Evolutionary conservation across 1,284 basidiomycete species (phyloP).

Genomic region (Athelia psychrophila): DNA sequence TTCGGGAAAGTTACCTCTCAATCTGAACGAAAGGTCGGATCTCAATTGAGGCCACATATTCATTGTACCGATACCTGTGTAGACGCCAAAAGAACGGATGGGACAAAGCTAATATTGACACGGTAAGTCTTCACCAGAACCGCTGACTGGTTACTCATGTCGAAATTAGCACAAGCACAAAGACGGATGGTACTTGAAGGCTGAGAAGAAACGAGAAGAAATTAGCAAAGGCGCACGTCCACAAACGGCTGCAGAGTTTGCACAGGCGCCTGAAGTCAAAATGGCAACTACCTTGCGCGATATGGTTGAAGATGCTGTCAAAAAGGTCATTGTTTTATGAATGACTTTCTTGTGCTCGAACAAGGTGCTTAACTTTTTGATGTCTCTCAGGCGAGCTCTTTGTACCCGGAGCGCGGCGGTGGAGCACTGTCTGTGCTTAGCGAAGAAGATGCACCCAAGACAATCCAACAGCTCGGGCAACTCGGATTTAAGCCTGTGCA

Average conservation of each 20-base stretch:
- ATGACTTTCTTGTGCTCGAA: background rate
- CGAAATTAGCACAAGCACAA: slow-evolving; percentile 41
- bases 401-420: slow-evolving; percentile 53
- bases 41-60: background rate
- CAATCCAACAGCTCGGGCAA: slow-evolving; percentile 44
- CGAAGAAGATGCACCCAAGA: slow-evolving; percentile 36
- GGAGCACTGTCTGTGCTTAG: slow-evolving; percentile 42
- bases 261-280: slow-evolving; percentile 77
- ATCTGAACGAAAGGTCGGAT: slow-evolving; percentile 68
- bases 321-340: slow-evolving; percentile 48
- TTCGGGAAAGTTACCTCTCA: slow-evolving; percentile 72
- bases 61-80: background rate
- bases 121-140: slow-evolving; percentile 41
- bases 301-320: slow-evolving; percentile 80
- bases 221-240: slow-evolving; percentile 9
- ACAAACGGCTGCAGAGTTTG: slow-evolving; percentile 48
- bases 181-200: slow-evolving; percentile 59
- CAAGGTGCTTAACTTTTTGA: no score
- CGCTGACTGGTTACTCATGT: slow-evolving; percentile 4
- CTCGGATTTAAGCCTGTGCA: slow-evolving; percentile 61
- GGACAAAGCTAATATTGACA: slow-evolving; percentile 76
- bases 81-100: slow-evolving; percentile 87
- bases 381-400: slow-evolving; percentile 41
- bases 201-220: slow-evolving; percentile 42
- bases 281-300: slow-evolving; percentile 81